phyloP scores from a whole-genome alignment of 306 rosid species.

The Vicia sativa region DNA sequence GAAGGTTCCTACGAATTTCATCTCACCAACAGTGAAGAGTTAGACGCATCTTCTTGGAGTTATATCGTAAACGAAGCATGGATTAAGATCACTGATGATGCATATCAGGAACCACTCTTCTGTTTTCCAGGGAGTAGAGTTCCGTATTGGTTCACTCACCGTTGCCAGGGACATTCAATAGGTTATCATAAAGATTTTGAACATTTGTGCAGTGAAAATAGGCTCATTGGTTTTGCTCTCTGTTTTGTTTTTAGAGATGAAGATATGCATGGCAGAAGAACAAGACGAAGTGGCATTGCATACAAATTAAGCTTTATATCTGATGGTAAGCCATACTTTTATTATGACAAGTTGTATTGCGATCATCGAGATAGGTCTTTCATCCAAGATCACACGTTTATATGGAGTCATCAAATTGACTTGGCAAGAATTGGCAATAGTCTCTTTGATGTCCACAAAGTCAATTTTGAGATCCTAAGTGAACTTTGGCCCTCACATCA shows the following conservation, averaged over 20 bases:
- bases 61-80: neutral
- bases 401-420: constrained; percentile 25
- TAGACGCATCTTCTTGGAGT: neutral
- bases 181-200: neutral
- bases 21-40: neutral
- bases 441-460: neutral
- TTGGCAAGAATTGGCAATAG: neutral
- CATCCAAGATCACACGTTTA: constrained; percentile 26
- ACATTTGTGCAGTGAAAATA: neutral
- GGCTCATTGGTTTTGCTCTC: neutral
- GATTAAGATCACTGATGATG: neutral
- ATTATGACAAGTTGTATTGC: constrained; percentile 3
- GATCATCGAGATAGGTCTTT: constrained; percentile 2
- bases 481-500: neutral
- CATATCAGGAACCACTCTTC: neutral
- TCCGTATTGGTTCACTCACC: neutral
- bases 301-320: constrained; percentile 5
- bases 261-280: neutral
- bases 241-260: neutral
- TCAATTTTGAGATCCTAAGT: constrained; percentile 18
- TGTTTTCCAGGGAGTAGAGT: neutral
- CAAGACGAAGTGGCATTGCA: too few species aligned
- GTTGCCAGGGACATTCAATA: neutral
- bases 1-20: neutral
- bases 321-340: neutral